Conservation (phyloP, 108 stramenopile species). For the Hondaea fermentalgiana region DNA sequence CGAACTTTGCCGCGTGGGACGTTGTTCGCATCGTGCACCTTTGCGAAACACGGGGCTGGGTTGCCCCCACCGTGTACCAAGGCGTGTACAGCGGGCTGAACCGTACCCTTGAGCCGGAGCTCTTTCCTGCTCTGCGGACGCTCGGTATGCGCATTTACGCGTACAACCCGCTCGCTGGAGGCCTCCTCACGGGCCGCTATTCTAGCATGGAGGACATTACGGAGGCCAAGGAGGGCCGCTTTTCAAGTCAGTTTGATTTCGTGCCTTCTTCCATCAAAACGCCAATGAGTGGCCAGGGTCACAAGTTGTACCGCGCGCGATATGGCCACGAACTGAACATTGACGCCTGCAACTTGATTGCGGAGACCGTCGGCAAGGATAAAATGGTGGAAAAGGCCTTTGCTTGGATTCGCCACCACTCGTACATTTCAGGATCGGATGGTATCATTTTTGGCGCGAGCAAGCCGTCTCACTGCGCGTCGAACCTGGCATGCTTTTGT, state of each 20-base stretch:
- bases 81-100: slow-evolving; percentile 86
- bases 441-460: slow-evolving; percentile 71
- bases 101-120: slow-evolving; percentile 67
- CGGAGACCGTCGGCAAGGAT: slow-evolving; percentile 46
- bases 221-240: slow-evolving; percentile 36
- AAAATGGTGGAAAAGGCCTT: slow-evolving; percentile 66
- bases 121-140: slow-evolving; percentile 63
- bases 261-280: not conserved
- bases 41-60: slow-evolving; percentile 57
- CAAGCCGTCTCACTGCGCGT: slow-evolving; percentile 57
- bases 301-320: slow-evolving; percentile 35
- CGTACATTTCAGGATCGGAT: slow-evolving; percentile 52
- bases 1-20: slow-evolving; percentile 37
- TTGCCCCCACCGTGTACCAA: slow-evolving; percentile 76
- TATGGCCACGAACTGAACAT: slow-evolving; percentile 52
- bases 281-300: not conserved
- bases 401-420: slow-evolving; percentile 74
- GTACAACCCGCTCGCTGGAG: slow-evolving; percentile 87
- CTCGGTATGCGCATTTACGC: slow-evolving; percentile 71
- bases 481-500: slow-evolving; percentile 55
- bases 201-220: not conserved
- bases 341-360: slow-evolving; percentile 60
- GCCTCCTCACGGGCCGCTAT: slow-evolving; percentile 71
- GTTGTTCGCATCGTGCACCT: slow-evolving; percentile 26
- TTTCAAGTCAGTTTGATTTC: slow-evolving; percentile 48